These are phyloP conservation scores for Aspergillus sp. DNA, from an alignment of 2,329 filamentous ascomycete genomes.

Conservation along the genomic window DNA sequence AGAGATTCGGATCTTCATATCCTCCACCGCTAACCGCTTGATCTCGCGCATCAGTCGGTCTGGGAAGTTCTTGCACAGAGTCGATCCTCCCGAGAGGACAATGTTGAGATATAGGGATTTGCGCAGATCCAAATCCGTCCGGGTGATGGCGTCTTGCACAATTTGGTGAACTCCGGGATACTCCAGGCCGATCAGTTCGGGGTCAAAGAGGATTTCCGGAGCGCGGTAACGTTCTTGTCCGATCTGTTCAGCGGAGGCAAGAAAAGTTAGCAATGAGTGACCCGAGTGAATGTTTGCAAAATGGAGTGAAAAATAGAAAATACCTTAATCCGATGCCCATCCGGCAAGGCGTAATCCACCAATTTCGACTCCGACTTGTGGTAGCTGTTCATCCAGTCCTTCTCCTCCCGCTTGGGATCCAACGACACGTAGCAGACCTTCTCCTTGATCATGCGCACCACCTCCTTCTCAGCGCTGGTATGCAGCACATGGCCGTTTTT, in stretches of 20 bases:
- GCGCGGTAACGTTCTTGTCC: slow-evolving; percentile 93
- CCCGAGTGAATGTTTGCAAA: background rate
- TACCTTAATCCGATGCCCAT: slow-evolving; percentile 91
- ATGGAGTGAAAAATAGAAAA: slow-evolving; percentile 11
- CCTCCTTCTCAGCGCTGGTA: slow-evolving; percentile 97
- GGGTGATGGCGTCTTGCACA: slow-evolving; percentile 90
- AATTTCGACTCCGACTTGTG: slow-evolving; percentile 76
- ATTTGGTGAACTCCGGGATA: slow-evolving; percentile 98
- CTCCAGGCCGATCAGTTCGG: slow-evolving; percentile 93
- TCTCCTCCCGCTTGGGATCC: slow-evolving; percentile 91
- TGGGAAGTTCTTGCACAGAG: slow-evolving; percentile 93
- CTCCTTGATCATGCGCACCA: slow-evolving; percentile 97
- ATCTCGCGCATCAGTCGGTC: slow-evolving; percentile 90
- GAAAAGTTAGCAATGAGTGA: background rate
- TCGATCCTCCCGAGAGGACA: slow-evolving; percentile 92
- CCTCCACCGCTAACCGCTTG: slow-evolving; percentile 90
- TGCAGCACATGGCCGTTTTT: slow-evolving; percentile 95
- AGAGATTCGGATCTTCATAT: slow-evolving; percentile 99
- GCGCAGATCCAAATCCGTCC: slow-evolving; percentile 91
- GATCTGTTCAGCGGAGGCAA: slow-evolving; percentile 56
- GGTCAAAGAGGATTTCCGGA: slow-evolving; percentile 95
- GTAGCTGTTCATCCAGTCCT: slow-evolving; percentile 77
- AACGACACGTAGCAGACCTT: slow-evolving; percentile 86
- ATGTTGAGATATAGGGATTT: slow-evolving; percentile 96
- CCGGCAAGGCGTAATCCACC: slow-evolving; percentile 84